Evolutionary conservation across 805 yeast species (phyloP), one percentile per base, ranked within the genome.

Genomic region (Nakazawaea anatomiae): DNA sequence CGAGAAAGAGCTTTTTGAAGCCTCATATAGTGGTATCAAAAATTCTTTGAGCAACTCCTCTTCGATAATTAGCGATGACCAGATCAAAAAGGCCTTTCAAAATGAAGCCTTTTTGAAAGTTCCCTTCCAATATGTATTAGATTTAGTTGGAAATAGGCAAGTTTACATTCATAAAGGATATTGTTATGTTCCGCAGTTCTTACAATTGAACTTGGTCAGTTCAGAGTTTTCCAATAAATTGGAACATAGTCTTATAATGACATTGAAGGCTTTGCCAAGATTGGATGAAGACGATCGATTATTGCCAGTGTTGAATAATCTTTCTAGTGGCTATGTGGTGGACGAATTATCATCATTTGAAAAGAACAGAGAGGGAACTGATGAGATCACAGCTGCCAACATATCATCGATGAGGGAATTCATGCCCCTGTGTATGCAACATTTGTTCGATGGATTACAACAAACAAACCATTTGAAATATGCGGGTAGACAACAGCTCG

Each of bases 271-370:
- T 25, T 70, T 90, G 50, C 95, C 96, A 6, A 75, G 91, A 9
- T 71, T 92, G 51, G 96, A 90, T 61, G 98, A 92, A 69, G 97
- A 90, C 61, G 95, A 90, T 63, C 74, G 99, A 52, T 69, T 94
- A 43, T 70, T 90, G 47, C 97, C 97, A 0, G 81, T 94, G 31
- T 72, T 94, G 55, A 82, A 82, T 60, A 90, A 91, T 60, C 67
- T 94, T 44, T 81, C 95, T 0, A 76, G 79, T 32, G 89, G 89
- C 10, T 87, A 86, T 60, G 78, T 85, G 1, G 70, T 84, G 6
- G 67, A 75, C 34, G 83, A 78, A 54, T 27, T 44, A 10, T 39
- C 47, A 6, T 39, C 48, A 30, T 74, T 72, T 59, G 46, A 46
- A 7, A 46, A 42, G 28, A 43, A 43, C 32, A 47, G 52, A 40